A percentile compares a stretch with the other conserved stretches of the same genome.
phyloP scores from a whole-genome alignment of 2,329 filamentous ascomycete species.

The Arthrocladium fulminans region DNA sequence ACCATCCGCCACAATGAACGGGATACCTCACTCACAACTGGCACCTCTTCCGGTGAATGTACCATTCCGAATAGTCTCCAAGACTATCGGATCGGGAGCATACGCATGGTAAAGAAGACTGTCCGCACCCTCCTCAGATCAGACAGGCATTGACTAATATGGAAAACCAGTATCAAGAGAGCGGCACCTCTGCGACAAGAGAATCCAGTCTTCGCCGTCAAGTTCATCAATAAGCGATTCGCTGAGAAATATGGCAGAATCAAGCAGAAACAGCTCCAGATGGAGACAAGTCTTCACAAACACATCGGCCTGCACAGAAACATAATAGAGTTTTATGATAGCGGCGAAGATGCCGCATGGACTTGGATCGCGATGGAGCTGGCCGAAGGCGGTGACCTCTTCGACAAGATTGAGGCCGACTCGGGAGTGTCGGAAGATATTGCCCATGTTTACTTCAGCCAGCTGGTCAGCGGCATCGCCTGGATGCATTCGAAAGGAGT shows the following conservation, averaged over 20 bases:
- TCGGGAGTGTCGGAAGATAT: constrained; percentile 90
- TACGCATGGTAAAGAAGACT: constrained; percentile 70
- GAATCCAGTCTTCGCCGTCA: constrained; percentile 84
- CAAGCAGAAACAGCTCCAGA: constrained; percentile 76
- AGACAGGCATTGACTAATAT: constrained; percentile 22
- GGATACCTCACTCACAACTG: constrained; percentile 62
- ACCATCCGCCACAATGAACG: constrained; percentile 20
- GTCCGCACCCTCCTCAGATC: constrained; percentile 25
- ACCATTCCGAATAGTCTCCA: constrained; percentile 89
- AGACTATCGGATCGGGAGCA: constrained; percentile 90
- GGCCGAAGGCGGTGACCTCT: constrained; percentile 88
- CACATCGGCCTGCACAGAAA: constrained; percentile 85
- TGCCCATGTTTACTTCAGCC: constrained; percentile 90
- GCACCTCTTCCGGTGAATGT: constrained; percentile 76
- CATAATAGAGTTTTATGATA: constrained; percentile 85
- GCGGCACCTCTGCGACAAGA: constrained; percentile 63
- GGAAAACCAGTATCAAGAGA: constrained; percentile 68
- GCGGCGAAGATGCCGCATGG: constrained; percentile 78
- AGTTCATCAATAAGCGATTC: constrained; percentile 97
- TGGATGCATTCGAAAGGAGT: constrained; percentile 97
- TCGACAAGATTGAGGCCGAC: constrained; percentile 98
- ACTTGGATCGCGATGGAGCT: constrained; percentile 98
- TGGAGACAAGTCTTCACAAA: constrained; percentile 85
- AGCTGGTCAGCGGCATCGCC: constrained; percentile 79
- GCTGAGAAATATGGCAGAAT: constrained; percentile 82